Evolutionary conservation across 352 stramenopile species (phyloP), one percentile per base, ranked within the genome.

Genomic region (Discostella stelligera): DNA sequence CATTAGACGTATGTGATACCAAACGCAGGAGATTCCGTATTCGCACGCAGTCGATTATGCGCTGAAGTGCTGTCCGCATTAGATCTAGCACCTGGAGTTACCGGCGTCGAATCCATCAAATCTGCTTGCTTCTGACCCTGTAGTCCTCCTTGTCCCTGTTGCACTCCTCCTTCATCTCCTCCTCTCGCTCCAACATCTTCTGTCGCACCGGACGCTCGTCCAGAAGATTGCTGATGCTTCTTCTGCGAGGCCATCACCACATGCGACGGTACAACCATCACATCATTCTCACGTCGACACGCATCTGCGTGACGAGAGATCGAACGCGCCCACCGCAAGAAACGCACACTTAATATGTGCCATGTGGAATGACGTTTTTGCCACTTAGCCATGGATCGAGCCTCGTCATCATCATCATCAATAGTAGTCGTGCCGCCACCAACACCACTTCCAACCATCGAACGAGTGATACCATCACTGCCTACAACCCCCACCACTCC

Each of bases 281-380:
- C 77, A 55, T 80, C 66, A 39, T 71, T 53, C 58, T 84, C 71
- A 44, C 71, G 44, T 68, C 65, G 37, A 53, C 71, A 84, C 2
- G 61, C 53, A 64, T 81, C 73, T 7, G 63, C 63, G 46, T 75
- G 58, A 18, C 71, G 62, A 2, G 75, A 79, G 14, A 85, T 85
- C 0, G 68, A 82, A 55, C 79, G 65, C 8, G 79, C 79, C 79
- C 79, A 86, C 23, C 69, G 73, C 54, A 82, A 71, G 58, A 86
- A 74, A 46, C 79, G 60, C 59, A 82, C 52, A 48, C 79, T 81
- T 13, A 86, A 49, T 30, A 67, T 55, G 63, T 86, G 79, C 56
- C 83, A 70, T 14, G 58, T 66, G 11, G 79, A 83, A 66, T 80
- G 74, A n/a, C 76, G 72, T 50, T 86, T 86, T 68, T 86, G 74